phyloP scores from a whole-genome alignment of 495 filamentous ascomycete genomes.

The Thermothielavioides terrestris region DNA sequence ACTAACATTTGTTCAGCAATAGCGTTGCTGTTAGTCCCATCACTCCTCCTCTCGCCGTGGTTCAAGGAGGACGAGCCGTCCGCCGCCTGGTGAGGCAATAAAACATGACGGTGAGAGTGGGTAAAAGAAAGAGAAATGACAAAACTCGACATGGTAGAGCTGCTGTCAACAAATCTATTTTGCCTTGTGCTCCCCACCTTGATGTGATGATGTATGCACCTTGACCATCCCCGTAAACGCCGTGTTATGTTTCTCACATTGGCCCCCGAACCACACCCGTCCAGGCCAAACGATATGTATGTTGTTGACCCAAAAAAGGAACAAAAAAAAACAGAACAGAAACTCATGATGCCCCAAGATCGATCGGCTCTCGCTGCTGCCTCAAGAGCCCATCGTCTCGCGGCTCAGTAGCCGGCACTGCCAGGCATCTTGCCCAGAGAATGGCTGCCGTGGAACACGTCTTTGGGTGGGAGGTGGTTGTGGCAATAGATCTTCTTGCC shows the following conservation, averaged over 20 bases:
- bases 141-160: too few relatives aligned
- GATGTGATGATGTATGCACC: conserved; percentile 1
- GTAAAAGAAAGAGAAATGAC: background rate
- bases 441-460: conserved; percentile 28
- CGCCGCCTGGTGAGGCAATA: too few relatives aligned
- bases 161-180: conserved; percentile 3
- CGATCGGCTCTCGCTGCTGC: too few relatives aligned
- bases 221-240: background rate
- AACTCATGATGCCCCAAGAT: background rate
- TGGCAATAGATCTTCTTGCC: conserved; percentile 41
- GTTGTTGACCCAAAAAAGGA: background rate
- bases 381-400: too few relatives aligned
- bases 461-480: conserved; percentile 39
- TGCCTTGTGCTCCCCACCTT: background rate
- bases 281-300: background rate
- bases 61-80: too few relatives aligned
- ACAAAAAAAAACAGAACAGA: background rate
- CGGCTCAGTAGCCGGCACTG: conserved; percentile 36
- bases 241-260: conserved; percentile 1
- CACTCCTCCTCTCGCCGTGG: too few relatives aligned
- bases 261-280: background rate
- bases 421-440: conserved; percentile 42
- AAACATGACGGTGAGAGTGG: background rate
- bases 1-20: too few relatives aligned
- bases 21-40: too few relatives aligned